Percentiles rank a stretch among this genome's conserved stretches.
phyloP scores from a whole-genome alignment of 768 basidiomycete genomes.

The Tulasnella sp. region DNA sequence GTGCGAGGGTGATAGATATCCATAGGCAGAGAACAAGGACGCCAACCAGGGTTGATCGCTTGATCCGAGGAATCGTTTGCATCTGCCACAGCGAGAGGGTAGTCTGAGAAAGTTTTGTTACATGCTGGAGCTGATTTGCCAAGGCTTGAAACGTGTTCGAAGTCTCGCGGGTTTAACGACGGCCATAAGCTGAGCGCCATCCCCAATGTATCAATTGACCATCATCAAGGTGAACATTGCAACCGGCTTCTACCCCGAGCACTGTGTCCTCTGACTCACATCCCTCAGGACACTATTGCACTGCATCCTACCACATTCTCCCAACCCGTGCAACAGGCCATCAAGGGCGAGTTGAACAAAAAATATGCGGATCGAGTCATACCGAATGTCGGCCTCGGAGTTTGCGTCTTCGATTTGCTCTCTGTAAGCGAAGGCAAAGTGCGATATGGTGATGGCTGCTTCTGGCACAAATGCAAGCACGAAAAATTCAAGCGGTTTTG shows the following conservation, averaged over 20 bases:
- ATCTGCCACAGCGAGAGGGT: too few relatives aligned
- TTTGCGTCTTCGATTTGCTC: constrained; percentile 79
- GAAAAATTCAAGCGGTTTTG: background rate
- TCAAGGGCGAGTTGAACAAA: constrained; percentile 80
- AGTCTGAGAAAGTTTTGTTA: too few relatives aligned
- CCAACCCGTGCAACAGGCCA: constrained; percentile 60
- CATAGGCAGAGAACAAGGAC: too few relatives aligned
- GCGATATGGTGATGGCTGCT: constrained; percentile 84
- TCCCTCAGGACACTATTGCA: constrained; percentile 70
- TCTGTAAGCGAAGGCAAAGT: constrained; percentile 87
- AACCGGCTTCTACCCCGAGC: background rate
- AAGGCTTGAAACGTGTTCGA: too few relatives aligned
- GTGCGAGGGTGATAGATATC: too few relatives aligned
- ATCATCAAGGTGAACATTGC: constrained; percentile 26
- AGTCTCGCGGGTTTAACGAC: too few relatives aligned
- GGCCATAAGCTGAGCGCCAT: too few relatives aligned
- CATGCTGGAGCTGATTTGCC: too few relatives aligned
- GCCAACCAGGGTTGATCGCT: too few relatives aligned
- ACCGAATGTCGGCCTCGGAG: constrained; percentile 82
- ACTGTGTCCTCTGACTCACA: too few relatives aligned
- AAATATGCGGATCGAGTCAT: constrained; percentile 91
- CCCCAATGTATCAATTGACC: constrained; percentile 29
- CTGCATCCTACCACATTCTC: constrained; percentile 84
- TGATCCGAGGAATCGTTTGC: too few relatives aligned
- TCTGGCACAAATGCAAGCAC: constrained; percentile 83